Base-by-base conservation (phyloP, 192 early-diverging fungal genomes). In the Haplosporangium gracile region DNA sequence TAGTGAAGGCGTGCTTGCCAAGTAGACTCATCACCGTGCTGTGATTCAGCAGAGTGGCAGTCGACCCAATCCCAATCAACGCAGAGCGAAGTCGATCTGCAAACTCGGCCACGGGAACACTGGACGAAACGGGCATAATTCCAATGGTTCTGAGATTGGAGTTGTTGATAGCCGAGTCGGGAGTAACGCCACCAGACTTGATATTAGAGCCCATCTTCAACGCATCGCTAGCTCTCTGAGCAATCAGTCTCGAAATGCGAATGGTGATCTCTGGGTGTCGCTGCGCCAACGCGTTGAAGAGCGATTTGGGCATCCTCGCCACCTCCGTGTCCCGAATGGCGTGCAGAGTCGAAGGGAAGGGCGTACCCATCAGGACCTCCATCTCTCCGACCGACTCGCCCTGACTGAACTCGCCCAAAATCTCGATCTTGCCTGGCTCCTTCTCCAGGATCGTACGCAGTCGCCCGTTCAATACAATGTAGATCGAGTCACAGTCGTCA, bases 321-420 rank as follows among this genome's bases (percentile, higher is more conserved):
- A 99, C 92, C 89, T 99, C 98, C 0, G 97, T 95, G 83, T 99
- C 99, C 57, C 99, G 95, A 79, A 99, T 99, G 3, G 99, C 99
- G 79, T 99, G 98, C 36, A 99, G 90, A 8, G 97, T 99, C 29
- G 94, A 95, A 26, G 92, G 92, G 63, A 96, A 93, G 4, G 93
- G 92, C 18, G 91, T 88, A 39, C 89, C 91, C 82, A 93, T 95
- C 51, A 99, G 88, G 16, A 99, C 95, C 79, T 98, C 97, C 29
- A 97, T 89, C 87, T 99, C 99, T 68, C 99, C 99, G 1, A 99
- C 94, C 38, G 96, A 97, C 74, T 99, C 97, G 42, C 97, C 97
- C 76, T 98, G 97, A 51, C 98, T 98, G 78, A 95, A 97, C 90
- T 99, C 99, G 34, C 91, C 95, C 40, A 97, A 68, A 71, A 99